A percentile compares a stretch with the other conserved stretches of the same genome.
phyloP scores from a whole-genome alignment of 768 basidiomycete species.

The Russula dissimulans region DNA sequence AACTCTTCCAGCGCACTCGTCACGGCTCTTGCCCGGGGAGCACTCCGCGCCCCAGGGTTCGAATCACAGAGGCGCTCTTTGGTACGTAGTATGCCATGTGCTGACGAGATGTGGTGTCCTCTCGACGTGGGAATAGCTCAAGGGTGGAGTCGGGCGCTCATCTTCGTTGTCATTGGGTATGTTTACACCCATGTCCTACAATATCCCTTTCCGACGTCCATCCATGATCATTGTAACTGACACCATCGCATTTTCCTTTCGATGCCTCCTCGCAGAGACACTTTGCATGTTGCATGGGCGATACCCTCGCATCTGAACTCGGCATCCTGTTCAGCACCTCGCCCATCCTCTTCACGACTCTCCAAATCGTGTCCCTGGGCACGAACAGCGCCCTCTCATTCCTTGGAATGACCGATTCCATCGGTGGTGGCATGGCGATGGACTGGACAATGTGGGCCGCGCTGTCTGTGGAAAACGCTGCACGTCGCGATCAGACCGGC shows the following conservation, averaged over 20 bases:
- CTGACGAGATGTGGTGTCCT: conserved; percentile 51
- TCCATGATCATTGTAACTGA: background rate
- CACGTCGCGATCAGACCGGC: conserved; percentile 37
- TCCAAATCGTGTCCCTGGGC: conserved; percentile 68
- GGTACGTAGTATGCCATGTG: conserved; percentile 27
- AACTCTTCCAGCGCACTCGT: conserved; percentile 62
- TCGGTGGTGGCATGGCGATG: conserved; percentile 63
- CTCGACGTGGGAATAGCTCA: conserved; percentile 33
- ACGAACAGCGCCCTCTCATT: conserved; percentile 84
- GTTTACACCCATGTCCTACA: conserved; percentile 17
- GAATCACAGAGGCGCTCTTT: conserved; percentile 14
- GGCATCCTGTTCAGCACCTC: conserved; percentile 69
- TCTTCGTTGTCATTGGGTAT: conserved; percentile 62
- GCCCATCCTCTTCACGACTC: conserved; percentile 73
- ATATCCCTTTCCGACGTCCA: background rate
- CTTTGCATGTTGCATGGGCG: conserved; percentile 82
- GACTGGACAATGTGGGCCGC: conserved; percentile 50
- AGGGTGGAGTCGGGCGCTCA: conserved; percentile 50
- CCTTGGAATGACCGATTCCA: conserved; percentile 65
- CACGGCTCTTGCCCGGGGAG: conserved; percentile 53
- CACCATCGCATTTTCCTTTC: no score
- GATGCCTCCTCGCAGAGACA: conserved; percentile 40
- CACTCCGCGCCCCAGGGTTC: conserved; percentile 40
- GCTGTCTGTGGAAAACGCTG: conserved; percentile 52
- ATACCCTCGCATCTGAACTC: conserved; percentile 88